Base-by-base conservation (phyloP, 345 rosid genomes). In the Dipteronia dyeriana region DNA sequence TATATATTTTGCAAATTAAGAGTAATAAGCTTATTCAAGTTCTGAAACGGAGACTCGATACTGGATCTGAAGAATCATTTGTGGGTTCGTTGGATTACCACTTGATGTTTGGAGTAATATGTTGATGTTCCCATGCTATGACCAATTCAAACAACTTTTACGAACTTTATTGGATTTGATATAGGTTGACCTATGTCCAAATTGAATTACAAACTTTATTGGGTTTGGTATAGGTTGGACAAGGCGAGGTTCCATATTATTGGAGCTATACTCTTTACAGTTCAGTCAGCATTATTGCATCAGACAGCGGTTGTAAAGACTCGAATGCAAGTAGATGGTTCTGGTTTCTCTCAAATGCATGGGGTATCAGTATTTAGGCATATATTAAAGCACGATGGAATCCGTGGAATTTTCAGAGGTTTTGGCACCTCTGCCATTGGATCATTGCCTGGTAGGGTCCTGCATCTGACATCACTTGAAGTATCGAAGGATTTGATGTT, bases 271-370 rank as follows among this genome's bases (percentile, higher is more conserved):
- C 89, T 91, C 53, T 87, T 91, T 59, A 88, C 93, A 3, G 89
- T 82, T 19, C 93, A 87, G 79, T 86, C 83, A 70, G 88, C 82
- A 2, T 59, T 87, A 29, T 85, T 88, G n/a, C 91, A 90, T 82
- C 92, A 91, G 9, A 88, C 88, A 0, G 78, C 82, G 19, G 90
- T 90, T 12, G 93, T 90, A 39, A 91, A 88, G 83, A 91, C 92
- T 0, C 81, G 89, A 76, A 86, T 88, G 89, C 92, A 90, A 81
- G 93, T 86, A 7, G 90, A 86, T 72, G 82, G 74, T 79, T 84
- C 88, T 29, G 85, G 85, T 12, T 17, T 82, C 38, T 81, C 90
- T 61, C 87, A 84, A 39, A 43, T 79, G 79, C 54, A 70, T 67
- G 91, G 90, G 43, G 72, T 62, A 10, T 16, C 82, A 5, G 79